Percentiles rank a stretch among this genome's conserved stretches.
These are phyloP conservation scores for Aspergillus oerlinghausenensis DNA, from an alignment of 2,329 filamentous ascomycete genomes.

Conservation along the genomic window DNA sequence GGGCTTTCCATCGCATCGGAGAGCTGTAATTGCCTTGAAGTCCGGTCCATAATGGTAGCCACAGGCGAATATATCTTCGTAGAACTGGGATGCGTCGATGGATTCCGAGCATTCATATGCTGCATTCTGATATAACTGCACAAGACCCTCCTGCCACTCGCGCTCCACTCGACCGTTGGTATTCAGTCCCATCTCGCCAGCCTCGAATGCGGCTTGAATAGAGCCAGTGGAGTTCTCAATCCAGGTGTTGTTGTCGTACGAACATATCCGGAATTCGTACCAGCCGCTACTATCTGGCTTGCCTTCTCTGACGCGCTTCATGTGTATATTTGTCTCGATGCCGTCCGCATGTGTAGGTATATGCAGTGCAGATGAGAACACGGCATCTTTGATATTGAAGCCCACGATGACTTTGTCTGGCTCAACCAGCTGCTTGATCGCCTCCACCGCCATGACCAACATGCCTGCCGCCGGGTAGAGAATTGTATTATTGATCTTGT, in stretches of 20 bases:
- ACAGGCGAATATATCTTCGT: background rate
- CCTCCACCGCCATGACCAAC: background rate
- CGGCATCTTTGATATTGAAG: constrained; percentile 2
- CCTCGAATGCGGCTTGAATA: background rate
- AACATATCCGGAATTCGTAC: constrained; percentile 4
- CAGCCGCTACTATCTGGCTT: background rate
- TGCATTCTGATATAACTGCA: background rate
- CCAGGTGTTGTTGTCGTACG: constrained; percentile 3
- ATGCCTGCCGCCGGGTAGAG: background rate
- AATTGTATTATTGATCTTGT: constrained; percentile 22
- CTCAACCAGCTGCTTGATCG: constrained; percentile 9
- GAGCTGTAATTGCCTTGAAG: background rate
- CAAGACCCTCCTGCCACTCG: background rate
- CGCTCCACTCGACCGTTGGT: background rate
- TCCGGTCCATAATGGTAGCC: constrained; percentile 4
- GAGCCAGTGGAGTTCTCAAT: constrained; percentile 1
- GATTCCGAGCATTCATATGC: background rate
- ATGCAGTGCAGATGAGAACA: constrained; percentile 1
- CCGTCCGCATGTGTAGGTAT: background rate
- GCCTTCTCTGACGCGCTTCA: background rate
- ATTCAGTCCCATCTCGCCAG: background rate
- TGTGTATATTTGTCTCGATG: constrained; percentile 1
- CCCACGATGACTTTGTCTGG: background rate
- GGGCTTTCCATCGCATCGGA: background rate
- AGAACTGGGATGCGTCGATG: background rate